Base-by-base conservation (phyloP, 2,329 filamentous ascomycete species). In the Falciphora oryzae region DNA sequence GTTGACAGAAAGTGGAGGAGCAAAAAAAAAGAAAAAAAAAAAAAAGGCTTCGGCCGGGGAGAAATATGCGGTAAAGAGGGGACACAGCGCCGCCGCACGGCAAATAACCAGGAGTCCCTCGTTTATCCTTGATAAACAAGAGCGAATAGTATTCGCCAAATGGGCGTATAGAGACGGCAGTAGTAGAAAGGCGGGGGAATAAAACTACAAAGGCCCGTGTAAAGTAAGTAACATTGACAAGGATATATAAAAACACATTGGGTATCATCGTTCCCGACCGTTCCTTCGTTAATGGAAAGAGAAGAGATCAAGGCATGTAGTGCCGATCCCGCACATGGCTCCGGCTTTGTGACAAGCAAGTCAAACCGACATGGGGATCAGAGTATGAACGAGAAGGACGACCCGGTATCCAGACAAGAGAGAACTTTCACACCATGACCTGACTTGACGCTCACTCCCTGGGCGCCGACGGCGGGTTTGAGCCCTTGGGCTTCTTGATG, bases 401-500 rank as follows among this genome's bases (percentile, higher is more conserved):
- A 18, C 44, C 44, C 3, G n/a, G 44, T 53, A 53, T n/a, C n/a
- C 22, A 25, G 44, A 53, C n/a, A 25, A 53, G n/a, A 25, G 44
- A n/a, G 2, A 25, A 4, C 22, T 53, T 8, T 53, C 44, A 25
- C 22, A 22, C 44, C 44, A 25, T 5, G 38, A 22, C 38, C 18
- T 44, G 6, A 25, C 18, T 14, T 53, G 44, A 14, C 44, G 22
- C 44, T 44, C 13, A 61, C 28, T 61, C 59, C 59, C 44, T 61
- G 6, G 59, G 32, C 32, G 59, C 32, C 38, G 32, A 25, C 18
- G 59, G 38, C 8, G 25, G 32, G 25, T 61, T 61, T 18, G 59
- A 38, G 38, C 66, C 53, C 70, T 68, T 62, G 66, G 69, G 56
- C 67, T 75, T 76, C 62, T 73, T 73, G 25, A 75, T 71, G 67